These are phyloP conservation scores for Eustoma russellianum DNA, from an alignment of 257 asterid species.

Conservation along the genomic window DNA sequence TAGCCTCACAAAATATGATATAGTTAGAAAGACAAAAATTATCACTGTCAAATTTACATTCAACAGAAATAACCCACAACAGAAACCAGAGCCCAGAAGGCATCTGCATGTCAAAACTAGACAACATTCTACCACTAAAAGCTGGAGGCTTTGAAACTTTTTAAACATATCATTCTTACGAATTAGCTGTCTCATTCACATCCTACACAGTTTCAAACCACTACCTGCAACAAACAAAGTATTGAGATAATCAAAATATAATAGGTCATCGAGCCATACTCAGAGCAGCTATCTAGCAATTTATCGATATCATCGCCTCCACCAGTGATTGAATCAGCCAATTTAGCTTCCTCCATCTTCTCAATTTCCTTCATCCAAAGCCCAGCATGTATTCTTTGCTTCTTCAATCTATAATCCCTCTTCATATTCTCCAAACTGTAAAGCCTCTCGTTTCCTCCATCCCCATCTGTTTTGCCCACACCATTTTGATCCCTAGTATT, in stretches of 20 bases:
- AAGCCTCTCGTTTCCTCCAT: slow-evolving; percentile 18
- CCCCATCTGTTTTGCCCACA: slow-evolving; percentile 18
- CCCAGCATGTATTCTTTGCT: slow-evolving; percentile 79
- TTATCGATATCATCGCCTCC: slow-evolving; percentile 58
- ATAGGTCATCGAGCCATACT: slow-evolving; percentile 28
- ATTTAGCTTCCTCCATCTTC: slow-evolving; percentile 76
- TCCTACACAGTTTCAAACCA: neutral
- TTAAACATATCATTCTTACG: too few relatives aligned
- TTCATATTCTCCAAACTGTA: slow-evolving; percentile 71
- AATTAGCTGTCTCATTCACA: too few relatives aligned
- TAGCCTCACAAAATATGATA: too few relatives aligned
- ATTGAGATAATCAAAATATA: neutral
- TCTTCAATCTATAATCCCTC: slow-evolving; percentile 75
- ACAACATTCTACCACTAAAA: too few relatives aligned
- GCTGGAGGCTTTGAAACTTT: too few relatives aligned
- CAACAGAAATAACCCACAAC: too few relatives aligned
- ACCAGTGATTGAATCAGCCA: slow-evolving; percentile 49
- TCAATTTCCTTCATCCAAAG: slow-evolving; percentile 96
- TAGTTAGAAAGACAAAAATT: too few relatives aligned
- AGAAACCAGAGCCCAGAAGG: too few relatives aligned
- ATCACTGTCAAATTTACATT: too few relatives aligned
- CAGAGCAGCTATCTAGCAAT: slow-evolving; percentile 72
- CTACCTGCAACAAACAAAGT: neutral
- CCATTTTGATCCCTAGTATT: neutral
- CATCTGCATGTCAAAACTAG: too few relatives aligned